Base-by-base conservation (phyloP, 169 alveolate species). In the Cryptosporidium felis region DNA sequence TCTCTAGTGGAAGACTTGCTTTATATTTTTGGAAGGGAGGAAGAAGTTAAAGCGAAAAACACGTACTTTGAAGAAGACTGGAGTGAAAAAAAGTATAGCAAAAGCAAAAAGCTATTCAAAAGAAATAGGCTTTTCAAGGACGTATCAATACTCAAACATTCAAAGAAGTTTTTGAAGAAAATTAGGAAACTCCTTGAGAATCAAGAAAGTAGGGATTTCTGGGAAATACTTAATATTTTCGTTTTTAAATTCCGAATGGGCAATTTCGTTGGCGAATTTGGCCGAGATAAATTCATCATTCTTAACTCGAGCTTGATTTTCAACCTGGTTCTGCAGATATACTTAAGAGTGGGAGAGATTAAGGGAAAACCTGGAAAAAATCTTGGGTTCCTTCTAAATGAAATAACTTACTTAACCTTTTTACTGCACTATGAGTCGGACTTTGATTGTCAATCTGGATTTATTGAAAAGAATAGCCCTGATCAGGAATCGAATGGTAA, bases 281-380 rank as follows among this genome's bases (percentile, higher is more conserved):
- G n/a, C n/a, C n/a, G n/a, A n/a, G n/a, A n/a, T n/a, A n/a, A n/a
- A n/a, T n/a, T n/a, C 23, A 65, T 65, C 30, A 8, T 65, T 1
- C 18, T 47, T n/a, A 65, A 65, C 42, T 65, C 81, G 9, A 65
- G 49, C 36, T 26, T 65, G 12, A 46, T 65, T 12, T 65, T 65
- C 49, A 49, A 9, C 10, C 49, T 65, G 1, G 5, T 42, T 21
- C 14, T 42, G 1, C 46, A 45, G 1, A 16, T 65, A 30, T 65
- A 44, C 36, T 45, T 32, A 8, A 8, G 34, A 36, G 5, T 1
- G 0, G 0, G 28, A 16, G 12, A 41, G 3, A 30, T 14, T 5
- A 21, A 23, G 18, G 3, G 18, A 5, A 3, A 5, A 4, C 21
- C 18, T 26, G 32, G 16, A 0, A 18, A 16, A 9, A 36, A 45